A percentile compares a stretch with the other conserved stretches of the same genome.
phyloP scores from a whole-genome alignment of 2,329 filamentous ascomycete species.

The Fonsecaea pedrosoi region DNA sequence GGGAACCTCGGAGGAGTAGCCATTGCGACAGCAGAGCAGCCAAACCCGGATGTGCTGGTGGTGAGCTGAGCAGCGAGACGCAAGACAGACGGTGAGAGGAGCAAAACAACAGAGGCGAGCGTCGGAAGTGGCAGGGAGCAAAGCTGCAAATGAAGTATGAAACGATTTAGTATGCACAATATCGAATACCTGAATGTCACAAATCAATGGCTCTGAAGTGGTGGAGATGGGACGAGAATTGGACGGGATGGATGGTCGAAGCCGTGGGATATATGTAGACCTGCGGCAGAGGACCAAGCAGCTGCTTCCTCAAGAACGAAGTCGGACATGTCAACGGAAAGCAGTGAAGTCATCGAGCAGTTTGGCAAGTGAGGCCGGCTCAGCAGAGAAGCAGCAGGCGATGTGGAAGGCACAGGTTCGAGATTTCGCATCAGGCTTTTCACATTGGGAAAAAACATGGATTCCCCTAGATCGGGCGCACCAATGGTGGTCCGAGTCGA shows the following conservation, averaged over 20 bases:
- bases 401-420: not conserved
- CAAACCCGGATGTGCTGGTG: not conserved
- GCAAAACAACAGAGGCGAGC: not conserved
- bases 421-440: not conserved
- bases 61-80: not conserved
- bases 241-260: not conserved
- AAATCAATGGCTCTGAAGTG: not conserved
- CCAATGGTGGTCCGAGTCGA: not conserved
- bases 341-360: not conserved
- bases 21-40: not conserved
- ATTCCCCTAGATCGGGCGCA: not conserved
- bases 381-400: not conserved
- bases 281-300: not conserved
- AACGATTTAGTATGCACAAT: constrained; percentile 2
- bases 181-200: constrained; percentile 4
- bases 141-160: not conserved
- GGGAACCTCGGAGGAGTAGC: not conserved
- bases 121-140: not conserved
- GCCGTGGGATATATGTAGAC: not conserved
- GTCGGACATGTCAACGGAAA: not conserved
- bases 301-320: not conserved
- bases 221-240: not conserved
- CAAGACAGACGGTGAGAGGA: not conserved
- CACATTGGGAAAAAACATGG: not conserved
- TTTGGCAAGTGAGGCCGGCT: not conserved